phyloP scores from a whole-genome alignment of 345 rosid genomes.

The Hibiscus tridactylites region DNA sequence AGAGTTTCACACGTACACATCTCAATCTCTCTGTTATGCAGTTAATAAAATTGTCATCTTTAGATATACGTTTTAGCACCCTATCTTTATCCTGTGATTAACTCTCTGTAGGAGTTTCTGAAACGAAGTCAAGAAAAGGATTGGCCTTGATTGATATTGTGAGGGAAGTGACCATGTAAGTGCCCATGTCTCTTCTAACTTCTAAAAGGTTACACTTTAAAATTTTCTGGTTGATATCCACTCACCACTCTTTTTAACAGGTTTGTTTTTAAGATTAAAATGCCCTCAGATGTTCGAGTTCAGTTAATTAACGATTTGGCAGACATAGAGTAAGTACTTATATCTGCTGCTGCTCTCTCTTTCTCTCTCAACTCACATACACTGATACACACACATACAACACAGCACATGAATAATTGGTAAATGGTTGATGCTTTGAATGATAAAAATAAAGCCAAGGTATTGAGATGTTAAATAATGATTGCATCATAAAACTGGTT shows the following conservation, averaged over 20 bases:
- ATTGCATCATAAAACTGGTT: background rate
- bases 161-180: constrained; percentile 86
- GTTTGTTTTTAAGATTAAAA: constrained; percentile 86
- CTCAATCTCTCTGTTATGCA: background rate
- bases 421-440: background rate
- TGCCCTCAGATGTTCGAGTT: constrained; percentile 79
- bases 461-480: background rate
- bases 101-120: constrained; percentile 52
- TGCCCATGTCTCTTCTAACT: constrained; percentile 2
- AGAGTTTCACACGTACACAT: constrained; percentile 53
- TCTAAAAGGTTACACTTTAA: constrained; percentile 5
- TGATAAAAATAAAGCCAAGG: background rate
- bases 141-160: constrained; percentile 84
- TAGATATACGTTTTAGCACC: background rate
- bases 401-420: background rate
- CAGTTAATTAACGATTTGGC: constrained; percentile 83
- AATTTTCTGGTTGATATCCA: constrained; percentile 9
- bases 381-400: no score
- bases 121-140: constrained; percentile 78
- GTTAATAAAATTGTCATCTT: constrained; percentile 2
- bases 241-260: constrained; percentile 27
- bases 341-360: background rate
- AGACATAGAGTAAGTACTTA: constrained; percentile 68
- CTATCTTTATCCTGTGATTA: background rate
- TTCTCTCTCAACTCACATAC: background rate